A percentile compares a stretch with the other conserved stretches of the same genome.
These are phyloP conservation scores for Pseudoscleropodium purum DNA, from an alignment of 225 moss, liverwort and hornwort species.

Conservation along the genomic window DNA sequence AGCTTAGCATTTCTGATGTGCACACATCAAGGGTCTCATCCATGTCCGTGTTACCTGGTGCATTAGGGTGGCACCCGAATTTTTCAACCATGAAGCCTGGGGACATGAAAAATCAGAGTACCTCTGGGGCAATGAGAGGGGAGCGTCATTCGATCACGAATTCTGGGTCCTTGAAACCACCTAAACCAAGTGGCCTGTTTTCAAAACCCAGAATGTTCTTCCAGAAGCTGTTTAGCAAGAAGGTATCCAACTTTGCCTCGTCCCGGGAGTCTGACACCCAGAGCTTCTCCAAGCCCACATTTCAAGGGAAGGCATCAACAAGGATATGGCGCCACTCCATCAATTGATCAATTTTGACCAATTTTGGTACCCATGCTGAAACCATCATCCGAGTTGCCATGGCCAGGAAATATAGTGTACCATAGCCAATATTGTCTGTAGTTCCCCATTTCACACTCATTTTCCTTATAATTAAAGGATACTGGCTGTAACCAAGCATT, in stretches of 20 bases:
- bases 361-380: background rate
- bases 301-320: background rate
- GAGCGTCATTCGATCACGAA: background rate
- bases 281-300: background rate
- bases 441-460: background rate
- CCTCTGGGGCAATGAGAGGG: conserved; percentile 16
- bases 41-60: conserved; percentile 1
- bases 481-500: background rate
- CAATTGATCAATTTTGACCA: conserved; percentile 13
- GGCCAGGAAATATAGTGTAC: background rate
- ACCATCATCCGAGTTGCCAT: background rate
- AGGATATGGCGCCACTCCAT: conserved; percentile 7
- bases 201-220: conserved; percentile 24
- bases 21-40: conserved; percentile 20
- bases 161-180: conserved; percentile 4
- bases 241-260: conserved; percentile 30
- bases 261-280: conserved; percentile 19
- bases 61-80: conserved; percentile 50
- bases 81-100: conserved; percentile 32
- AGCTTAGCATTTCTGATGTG: background rate
- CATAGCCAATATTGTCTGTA: background rate
- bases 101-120: conserved; percentile 24
- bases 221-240: conserved; percentile 36
- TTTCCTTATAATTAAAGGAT: background rate
- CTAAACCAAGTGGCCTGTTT: conserved; percentile 14